These are phyloP conservation scores for Myriangium duriaei DNA, from an alignment of 2,329 filamentous ascomycete genomes.

Conservation along the genomic window DNA sequence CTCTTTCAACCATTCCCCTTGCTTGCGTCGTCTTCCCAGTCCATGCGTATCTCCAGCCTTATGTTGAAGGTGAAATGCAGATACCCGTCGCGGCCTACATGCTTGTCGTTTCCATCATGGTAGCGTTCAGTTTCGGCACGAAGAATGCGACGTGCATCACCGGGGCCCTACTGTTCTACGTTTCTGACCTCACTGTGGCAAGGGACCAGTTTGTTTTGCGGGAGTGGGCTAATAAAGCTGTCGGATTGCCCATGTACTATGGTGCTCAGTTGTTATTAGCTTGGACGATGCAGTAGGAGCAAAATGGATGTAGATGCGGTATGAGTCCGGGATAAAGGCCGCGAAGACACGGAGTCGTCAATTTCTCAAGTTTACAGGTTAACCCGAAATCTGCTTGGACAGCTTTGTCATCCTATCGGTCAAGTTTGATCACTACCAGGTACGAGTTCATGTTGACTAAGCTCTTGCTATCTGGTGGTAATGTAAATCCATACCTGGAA, in stretches of 20 bases:
- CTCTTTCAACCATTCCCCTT: background rate
- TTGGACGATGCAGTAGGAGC: background rate
- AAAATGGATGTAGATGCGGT: too few species aligned
- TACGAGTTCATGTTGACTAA: too few species aligned
- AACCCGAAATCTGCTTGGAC: too few species aligned
- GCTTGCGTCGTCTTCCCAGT: background rate
- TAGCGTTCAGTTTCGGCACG: background rate
- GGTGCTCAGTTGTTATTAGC: background rate
- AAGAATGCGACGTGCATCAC: background rate
- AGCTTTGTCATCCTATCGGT: too few species aligned
- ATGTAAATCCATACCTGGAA: too few species aligned
- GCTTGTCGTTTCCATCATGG: background rate
- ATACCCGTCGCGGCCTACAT: background rate
- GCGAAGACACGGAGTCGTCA: too few species aligned
- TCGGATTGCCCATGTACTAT: background rate
- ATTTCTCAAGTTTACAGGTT: too few species aligned
- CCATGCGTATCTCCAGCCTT: background rate
- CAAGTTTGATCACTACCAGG: too few species aligned
- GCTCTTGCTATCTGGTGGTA: too few species aligned
- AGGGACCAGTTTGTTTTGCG: background rate
- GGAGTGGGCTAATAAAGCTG: background rate
- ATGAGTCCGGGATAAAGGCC: too few species aligned
- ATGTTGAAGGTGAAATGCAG: background rate
- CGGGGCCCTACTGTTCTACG: background rate
- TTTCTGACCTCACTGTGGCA: background rate